Evolutionary conservation across 495 filamentous ascomycete genomes (phyloP).

Genomic region (Aspergillus bertholletiae): DNA sequence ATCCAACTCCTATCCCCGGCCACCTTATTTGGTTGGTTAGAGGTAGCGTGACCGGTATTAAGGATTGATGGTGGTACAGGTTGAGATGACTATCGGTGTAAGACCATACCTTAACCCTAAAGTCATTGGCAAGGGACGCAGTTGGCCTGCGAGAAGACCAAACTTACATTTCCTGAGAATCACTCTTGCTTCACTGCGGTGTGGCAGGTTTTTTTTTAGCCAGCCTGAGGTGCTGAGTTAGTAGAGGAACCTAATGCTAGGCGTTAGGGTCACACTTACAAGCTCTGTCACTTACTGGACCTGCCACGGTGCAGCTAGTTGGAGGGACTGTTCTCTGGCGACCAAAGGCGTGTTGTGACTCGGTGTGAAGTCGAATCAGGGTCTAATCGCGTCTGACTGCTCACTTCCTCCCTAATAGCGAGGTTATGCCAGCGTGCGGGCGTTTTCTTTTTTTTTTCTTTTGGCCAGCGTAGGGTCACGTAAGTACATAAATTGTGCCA

Average conservation of each 20-base stretch:
- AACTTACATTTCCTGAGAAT: slow-evolving; percentile 1
- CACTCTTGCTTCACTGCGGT: background rate
- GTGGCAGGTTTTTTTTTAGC: slow-evolving; percentile 9
- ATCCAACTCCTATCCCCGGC: background rate
- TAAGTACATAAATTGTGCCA: background rate
- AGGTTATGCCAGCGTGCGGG: background rate
- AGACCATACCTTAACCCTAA: background rate
- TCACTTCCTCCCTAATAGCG: background rate
- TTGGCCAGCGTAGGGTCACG: background rate
- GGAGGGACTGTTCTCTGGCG: background rate
- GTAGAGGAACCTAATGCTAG: background rate
- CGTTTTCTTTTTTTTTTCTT: too few species aligned
- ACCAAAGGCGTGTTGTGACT: background rate
- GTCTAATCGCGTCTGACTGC: background rate
- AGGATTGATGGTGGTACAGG: background rate
- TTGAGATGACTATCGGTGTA: background rate
- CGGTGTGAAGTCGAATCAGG: background rate
- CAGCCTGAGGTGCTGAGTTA: slow-evolving; percentile 8
- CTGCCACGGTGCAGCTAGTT: background rate
- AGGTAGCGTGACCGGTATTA: background rate
- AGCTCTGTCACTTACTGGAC: slow-evolving; percentile 9
- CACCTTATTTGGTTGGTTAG: background rate
- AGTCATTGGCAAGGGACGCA: background rate
- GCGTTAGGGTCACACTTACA: slow-evolving; percentile 4
- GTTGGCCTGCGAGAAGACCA: background rate